Percentiles rank a stretch among this genome's conserved stretches.
phyloP scores from a whole-genome alignment of 1,139 yeast species.

The Hanseniaspora uvarum region DNA sequence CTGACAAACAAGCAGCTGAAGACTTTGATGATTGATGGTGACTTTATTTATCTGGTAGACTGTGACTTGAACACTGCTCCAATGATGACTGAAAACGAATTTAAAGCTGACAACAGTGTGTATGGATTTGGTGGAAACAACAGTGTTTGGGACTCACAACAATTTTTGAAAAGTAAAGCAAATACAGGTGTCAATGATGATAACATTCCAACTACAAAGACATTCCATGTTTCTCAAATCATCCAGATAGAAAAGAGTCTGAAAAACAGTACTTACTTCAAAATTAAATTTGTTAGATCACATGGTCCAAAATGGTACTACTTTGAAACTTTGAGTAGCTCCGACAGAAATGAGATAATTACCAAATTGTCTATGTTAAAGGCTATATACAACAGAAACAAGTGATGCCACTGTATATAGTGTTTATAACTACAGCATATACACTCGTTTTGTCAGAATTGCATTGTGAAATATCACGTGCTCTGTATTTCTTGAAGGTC shows the following conservation, averaged over 20 bases:
- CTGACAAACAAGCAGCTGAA: constrained; percentile 66
- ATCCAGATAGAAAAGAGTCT: constrained; percentile 64
- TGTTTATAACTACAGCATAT: no score
- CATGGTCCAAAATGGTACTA: constrained; percentile 69
- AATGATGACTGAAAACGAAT: constrained; percentile 27
- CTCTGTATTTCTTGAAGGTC: no score
- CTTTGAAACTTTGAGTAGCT: constrained; percentile 58
- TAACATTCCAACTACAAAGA: constrained; percentile 61
- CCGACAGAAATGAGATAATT: constrained; percentile 67
- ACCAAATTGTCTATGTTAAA: constrained; percentile 48
- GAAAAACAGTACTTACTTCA: constrained; percentile 70
- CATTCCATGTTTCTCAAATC: constrained; percentile 78
- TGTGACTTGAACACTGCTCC: constrained; percentile 56
- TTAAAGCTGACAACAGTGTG: constrained; percentile 31
- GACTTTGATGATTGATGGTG: constrained; percentile 82
- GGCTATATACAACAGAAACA: constrained; percentile 41
- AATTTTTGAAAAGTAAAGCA: background rate
- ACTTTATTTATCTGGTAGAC: constrained; percentile 80
- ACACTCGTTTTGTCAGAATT: no score
- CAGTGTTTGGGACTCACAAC: constrained; percentile 22
- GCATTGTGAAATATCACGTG: no score
- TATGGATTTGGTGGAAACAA: constrained; percentile 31
- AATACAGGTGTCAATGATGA: constrained; percentile 39
- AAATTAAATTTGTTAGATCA: constrained; percentile 64
- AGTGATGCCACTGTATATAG: background rate